phyloP scores from a whole-genome alignment of 306 rosid species.

The Pyrus bretschneideri region DNA sequence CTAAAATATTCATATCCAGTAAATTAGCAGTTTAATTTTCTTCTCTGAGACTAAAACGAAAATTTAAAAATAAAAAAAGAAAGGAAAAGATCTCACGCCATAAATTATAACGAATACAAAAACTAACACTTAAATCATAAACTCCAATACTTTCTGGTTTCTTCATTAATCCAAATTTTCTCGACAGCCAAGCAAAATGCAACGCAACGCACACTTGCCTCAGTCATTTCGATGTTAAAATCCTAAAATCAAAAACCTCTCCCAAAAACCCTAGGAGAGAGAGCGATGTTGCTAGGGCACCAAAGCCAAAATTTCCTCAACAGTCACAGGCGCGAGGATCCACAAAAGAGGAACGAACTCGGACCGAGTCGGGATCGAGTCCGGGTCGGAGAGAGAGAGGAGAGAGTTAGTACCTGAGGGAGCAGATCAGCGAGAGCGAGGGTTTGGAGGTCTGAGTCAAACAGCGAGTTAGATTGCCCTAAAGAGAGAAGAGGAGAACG shows the following conservation, averaged over 20 bases:
- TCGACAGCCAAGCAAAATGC: conserved; percentile 6
- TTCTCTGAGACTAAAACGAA: not conserved
- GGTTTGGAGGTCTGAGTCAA: conserved; percentile 31
- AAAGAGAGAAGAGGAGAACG: not conserved
- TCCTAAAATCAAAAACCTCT: not conserved
- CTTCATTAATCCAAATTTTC: not conserved
- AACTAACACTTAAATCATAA: not conserved
- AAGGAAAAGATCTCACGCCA: not conserved
- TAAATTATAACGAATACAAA: not conserved
- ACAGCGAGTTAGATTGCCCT: conserved; percentile 35
- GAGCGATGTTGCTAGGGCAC: not conserved
- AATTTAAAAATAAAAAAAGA: not conserved
- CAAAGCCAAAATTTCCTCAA: not conserved
- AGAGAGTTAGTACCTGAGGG: conserved; percentile 29
- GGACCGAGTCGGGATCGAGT: conserved; percentile 20
- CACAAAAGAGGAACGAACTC: not conserved
- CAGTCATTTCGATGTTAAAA: not conserved
- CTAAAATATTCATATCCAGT: not conserved
- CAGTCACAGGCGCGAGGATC: not conserved
- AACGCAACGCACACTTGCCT: not conserved
- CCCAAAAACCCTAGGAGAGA: not conserved
- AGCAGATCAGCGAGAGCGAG: conserved; percentile 28
- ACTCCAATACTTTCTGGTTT: not conserved
- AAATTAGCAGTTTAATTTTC: not conserved
- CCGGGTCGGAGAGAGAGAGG: not conserved